Percentiles rank a stretch among this genome's conserved stretches.
phyloP scores from a whole-genome alignment of 768 basidiomycete species.

The Candolleomyces aberdarensis region DNA sequence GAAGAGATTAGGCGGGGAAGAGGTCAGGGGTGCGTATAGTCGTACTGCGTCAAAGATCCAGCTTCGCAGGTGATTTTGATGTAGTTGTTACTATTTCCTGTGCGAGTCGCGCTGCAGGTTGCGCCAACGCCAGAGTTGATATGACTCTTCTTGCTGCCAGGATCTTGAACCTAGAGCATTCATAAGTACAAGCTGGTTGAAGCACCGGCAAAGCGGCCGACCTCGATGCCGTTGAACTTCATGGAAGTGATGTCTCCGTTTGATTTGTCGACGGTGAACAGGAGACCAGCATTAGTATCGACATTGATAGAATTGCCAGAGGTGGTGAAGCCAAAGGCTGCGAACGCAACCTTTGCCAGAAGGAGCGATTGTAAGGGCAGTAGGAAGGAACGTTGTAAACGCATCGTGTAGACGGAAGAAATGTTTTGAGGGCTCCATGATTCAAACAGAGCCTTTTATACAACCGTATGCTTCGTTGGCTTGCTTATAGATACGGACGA shows the following conservation, averaged over 20 bases:
- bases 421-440: not conserved
- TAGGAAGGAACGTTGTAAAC: not conserved
- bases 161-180: conserved; percentile 19
- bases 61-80: conserved; percentile 35
- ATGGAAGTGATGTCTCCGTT: conserved; percentile 35
- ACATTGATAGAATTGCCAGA: conserved; percentile 29
- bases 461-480: too few relatives aligned
- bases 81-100: conserved; percentile 31
- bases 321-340: conserved; percentile 26
- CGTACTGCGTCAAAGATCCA: conserved; percentile 29
- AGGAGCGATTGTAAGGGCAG: not conserved
- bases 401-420: not conserved
- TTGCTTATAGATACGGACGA: too few relatives aligned
- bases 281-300: conserved; percentile 28
- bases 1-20: too few relatives aligned
- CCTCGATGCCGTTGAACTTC: conserved; percentile 32
- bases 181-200: too few relatives aligned
- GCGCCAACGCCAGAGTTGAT: conserved; percentile 31
- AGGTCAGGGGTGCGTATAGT: not conserved
- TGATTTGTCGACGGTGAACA: conserved; percentile 31
- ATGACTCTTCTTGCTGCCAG: conserved; percentile 26
- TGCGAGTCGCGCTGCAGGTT: conserved; percentile 23
- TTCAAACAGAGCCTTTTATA: not conserved
- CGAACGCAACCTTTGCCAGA: conserved; percentile 1
- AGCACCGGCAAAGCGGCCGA: too few relatives aligned